These are phyloP conservation scores for Cucurbita pepo DNA, from an alignment of 306 rosid genomes.

Conservation along the genomic window DNA sequence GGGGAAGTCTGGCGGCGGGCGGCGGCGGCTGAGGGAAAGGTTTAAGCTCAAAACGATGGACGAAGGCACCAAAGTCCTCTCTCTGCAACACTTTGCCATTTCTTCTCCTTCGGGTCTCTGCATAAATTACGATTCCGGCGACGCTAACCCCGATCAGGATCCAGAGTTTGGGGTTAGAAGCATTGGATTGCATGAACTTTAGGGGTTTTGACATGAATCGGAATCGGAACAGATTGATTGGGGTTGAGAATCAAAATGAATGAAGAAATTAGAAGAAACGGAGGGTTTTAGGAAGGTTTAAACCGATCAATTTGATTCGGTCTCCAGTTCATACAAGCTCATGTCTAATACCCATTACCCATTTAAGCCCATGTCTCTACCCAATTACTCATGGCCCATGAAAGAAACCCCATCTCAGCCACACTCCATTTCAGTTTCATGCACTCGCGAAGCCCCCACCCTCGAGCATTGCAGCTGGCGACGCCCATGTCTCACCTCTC, in stretches of 20 bases:
- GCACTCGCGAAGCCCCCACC: no score
- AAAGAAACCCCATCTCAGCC: no score
- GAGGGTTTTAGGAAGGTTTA: constrained; percentile 46
- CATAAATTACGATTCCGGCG: constrained; percentile 33
- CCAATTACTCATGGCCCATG: no score
- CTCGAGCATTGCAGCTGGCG: no score
- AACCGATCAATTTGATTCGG: no score
- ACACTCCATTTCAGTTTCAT: no score
- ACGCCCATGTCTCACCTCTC: no score
- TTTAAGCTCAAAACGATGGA: constrained; percentile 36
- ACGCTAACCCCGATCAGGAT: constrained; percentile 40
- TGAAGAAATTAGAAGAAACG: neutral
- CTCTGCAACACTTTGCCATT: neutral
- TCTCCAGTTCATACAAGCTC: no score
- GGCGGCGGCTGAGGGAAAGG: constrained; percentile 61
- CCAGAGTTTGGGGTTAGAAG: constrained; percentile 53
- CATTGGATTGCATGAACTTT: constrained; percentile 26
- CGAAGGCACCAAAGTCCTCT: constrained; percentile 39
- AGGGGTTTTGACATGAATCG: constrained; percentile 31
- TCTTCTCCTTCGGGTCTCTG: constrained; percentile 30
- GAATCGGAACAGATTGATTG: constrained; percentile 1
- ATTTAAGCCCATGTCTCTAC: no score
- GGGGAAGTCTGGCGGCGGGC: constrained; percentile 33
- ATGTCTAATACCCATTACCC: no score
- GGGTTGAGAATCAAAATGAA: neutral